These are phyloP conservation scores for Elymus sibiricus DNA, from an alignment of 176 grass and related monocot species.

Conservation along the genomic window DNA sequence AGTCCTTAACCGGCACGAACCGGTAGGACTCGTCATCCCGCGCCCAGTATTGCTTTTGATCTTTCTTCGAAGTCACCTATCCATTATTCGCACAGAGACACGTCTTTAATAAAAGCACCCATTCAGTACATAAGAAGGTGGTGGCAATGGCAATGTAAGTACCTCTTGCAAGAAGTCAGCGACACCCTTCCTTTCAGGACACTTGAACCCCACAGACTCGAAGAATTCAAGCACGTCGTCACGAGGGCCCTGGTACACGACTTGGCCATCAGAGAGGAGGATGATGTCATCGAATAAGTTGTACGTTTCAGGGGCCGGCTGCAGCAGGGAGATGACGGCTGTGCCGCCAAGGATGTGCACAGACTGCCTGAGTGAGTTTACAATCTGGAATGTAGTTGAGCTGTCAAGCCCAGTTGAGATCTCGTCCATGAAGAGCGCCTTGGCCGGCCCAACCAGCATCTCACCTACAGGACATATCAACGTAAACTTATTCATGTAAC, in stretches of 20 bases:
- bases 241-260: constrained; percentile 84
- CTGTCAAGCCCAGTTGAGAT: constrained; percentile 97
- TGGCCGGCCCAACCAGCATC: constrained; percentile 87
- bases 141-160: not conserved
- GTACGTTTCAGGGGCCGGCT: constrained; percentile 89
- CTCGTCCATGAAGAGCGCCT: constrained; percentile 95
- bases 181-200: constrained; percentile 85
- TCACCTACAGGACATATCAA: constrained; percentile 55
- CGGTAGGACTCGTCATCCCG: constrained; percentile 34
- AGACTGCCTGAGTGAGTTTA: constrained; percentile 82
- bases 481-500: not conserved
- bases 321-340: constrained; percentile 77
- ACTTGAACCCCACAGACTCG: constrained; percentile 73
- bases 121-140: not conserved
- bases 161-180: constrained; percentile 98
- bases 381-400: constrained; percentile 96
- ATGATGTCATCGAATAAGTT: constrained; percentile 87
- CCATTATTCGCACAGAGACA: not conserved
- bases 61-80: constrained; percentile 71
- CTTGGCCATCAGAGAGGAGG: constrained; percentile 78
- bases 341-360: constrained; percentile 86
- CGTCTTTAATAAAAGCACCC: not conserved
- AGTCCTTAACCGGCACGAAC: constrained; percentile 70
- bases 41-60: constrained; percentile 83
- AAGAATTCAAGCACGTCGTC: constrained; percentile 87